A percentile compares a stretch with the other conserved stretches of the same genome.
Conservation (phyloP, 805 yeast species). For the Metschnikowia santaceciliae region DNA sequence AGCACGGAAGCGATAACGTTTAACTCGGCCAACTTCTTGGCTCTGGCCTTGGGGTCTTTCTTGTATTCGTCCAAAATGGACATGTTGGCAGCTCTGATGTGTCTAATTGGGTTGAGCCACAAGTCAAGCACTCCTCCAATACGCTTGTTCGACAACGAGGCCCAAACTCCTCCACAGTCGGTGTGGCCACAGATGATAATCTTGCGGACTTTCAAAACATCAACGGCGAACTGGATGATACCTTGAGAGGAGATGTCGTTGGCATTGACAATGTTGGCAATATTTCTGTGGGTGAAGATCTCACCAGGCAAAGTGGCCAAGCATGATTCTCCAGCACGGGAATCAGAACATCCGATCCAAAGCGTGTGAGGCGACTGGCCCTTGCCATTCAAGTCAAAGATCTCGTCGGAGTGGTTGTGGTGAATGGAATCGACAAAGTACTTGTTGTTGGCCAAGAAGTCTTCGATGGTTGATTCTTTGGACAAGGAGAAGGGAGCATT, state of each 20-base stretch:
- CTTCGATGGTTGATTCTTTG: slow-evolving; percentile 25
- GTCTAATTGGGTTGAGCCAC: slow-evolving; percentile 21
- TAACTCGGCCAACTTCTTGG: slow-evolving; percentile 20
- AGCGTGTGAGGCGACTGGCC: slow-evolving; percentile 21
- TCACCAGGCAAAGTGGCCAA: slow-evolving; percentile 21
- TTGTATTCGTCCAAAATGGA: slow-evolving; percentile 15
- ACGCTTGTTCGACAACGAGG: slow-evolving; percentile 19
- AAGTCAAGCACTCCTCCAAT: slow-evolving; percentile 21
- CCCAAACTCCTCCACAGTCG: slow-evolving; percentile 22
- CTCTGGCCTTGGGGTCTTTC: slow-evolving; percentile 16
- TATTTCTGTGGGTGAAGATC: slow-evolving; percentile 20
- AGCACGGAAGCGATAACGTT: slow-evolving; percentile 18
- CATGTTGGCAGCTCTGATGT: slow-evolving; percentile 19
- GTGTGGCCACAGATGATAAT: slow-evolving; percentile 22
- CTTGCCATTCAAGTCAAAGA: slow-evolving; percentile 19
- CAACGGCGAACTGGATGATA: slow-evolving; percentile 20
- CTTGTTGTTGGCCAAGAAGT: slow-evolving; percentile 18
- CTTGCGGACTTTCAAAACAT: slow-evolving; percentile 19
- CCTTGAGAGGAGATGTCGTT: slow-evolving; percentile 20
- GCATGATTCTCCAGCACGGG: slow-evolving; percentile 20
- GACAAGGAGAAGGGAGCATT: slow-evolving; percentile 45
- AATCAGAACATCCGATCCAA: slow-evolving; percentile 21
- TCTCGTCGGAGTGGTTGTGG: slow-evolving; percentile 18
- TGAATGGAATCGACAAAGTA: slow-evolving; percentile 18
- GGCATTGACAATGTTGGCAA: slow-evolving; percentile 20